Base-by-base conservation (phyloP, 768 basidiomycete species). In the Neoboletus magnificus region DNA sequence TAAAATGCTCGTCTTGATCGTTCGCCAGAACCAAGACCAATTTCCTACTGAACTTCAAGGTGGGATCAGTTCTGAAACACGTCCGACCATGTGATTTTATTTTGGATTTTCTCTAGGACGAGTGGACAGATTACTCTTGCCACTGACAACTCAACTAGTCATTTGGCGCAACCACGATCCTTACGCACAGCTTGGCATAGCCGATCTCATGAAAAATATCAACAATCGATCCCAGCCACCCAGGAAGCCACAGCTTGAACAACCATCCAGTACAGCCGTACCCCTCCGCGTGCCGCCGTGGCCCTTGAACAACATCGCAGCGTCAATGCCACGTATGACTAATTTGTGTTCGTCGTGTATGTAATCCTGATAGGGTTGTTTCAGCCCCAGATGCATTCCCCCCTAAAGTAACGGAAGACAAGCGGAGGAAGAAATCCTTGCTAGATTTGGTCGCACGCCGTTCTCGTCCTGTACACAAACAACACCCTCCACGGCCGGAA, bases 1-100 rank as follows among this genome's bases (percentile, higher is more conserved):
- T 64, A 74, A 74, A 57, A 67, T 83, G 52, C 71, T 84, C 40
- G 69, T 72, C 40, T 67, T 77, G 59, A 63, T 80, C 13, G 48
- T 67, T 18, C 69, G 75, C 57, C 66, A 69, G 46, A 76, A 74
- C 30, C 64, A 71, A 27, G 43, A 56, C 16, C 57, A 55, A 40
- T 71, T 70, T 61, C 46, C 48, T 20, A 13, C 36, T 0, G 71
- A 73, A 15, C 59, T 73, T 10, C 64, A 54, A 51, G 72, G 70
- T 62, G 67, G 33, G 47, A 7, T 52, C 30, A 5, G 29, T 39
- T 42, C 30, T n/a, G 10, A 39, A 46, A 25, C 12, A 46, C 23
- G 35, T 35, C 15, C 32, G 32, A 27, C 58, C 11, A 55, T 55
- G 30, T 48, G 36, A 25, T 39, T 57, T 59, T 35, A 52, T 48